Evolutionary conservation across 495 filamentous ascomycete genomes (phyloP), one percentile per base, ranked within the genome.

Genomic region (Penicillium simplicissimum): DNA sequence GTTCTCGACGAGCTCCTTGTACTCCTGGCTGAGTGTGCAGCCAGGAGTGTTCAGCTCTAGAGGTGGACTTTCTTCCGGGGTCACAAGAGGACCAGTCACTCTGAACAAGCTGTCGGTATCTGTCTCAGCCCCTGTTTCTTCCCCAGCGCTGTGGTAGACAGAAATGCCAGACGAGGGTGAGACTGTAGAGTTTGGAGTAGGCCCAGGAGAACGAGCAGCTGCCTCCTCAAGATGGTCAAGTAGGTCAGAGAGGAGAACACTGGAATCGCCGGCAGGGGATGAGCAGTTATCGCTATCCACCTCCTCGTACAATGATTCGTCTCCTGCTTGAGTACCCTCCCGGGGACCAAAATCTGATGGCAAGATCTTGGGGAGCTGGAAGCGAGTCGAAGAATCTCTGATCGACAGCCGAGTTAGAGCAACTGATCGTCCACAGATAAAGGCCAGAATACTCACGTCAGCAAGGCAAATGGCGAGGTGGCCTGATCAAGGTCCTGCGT

Each of bases 201-300:
- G 21, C 19, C 31, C 33, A 9, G 31, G 37, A 38, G 49, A 35
- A 19, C 21, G 28, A 15, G 51, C 17, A n/a, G 51, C 36, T 55
- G 15, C 58, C 38, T 37, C 37, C 55, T 60, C 37, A 33, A 60
- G 58, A 48, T 42, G 36, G 21, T 33, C 58, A 48, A 60, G 51
- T 40, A 60, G 31, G n/a, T 60, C 51, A 5, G 51, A 60, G 1
- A 60, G 25, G n/a, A 60, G 58, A 5, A 8, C 28, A 28, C 28
- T 45, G 13, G 58, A 55, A 7, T 60, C 58, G n/a, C 38, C 1
- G 28, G 31, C 17, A 34, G 28, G 28, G 14, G 23, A 23, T 15
- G 53, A 40, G 31, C 6, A 13, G 10, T 3, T 21, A 21, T n/a
- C 49, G 19, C 17, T 55, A 9, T 55, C 53, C 25, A 17, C 15